phyloP scores from a whole-genome alignment of 768 basidiomycete genomes.

The Lentinula detonsa region DNA sequence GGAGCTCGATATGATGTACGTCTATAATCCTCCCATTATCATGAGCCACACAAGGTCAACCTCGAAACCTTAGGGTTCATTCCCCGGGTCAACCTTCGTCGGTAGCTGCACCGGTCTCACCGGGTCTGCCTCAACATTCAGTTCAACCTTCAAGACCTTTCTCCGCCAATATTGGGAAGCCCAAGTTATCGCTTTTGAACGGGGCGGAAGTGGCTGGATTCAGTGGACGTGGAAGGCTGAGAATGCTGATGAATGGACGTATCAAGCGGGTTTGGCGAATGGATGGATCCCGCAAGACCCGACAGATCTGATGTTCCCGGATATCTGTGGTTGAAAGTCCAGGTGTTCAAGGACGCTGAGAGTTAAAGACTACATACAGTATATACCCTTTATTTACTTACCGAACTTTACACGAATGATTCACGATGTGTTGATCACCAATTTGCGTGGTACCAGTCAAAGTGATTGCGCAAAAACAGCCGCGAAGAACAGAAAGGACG shows the following conservation, averaged over 20 bases:
- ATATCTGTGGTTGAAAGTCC: constrained; percentile 38
- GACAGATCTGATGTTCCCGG: constrained; percentile 45
- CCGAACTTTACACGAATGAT: no score
- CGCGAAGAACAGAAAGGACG: no score
- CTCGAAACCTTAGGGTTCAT: constrained; percentile 26
- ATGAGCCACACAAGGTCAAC: background rate
- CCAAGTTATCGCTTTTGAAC: constrained; percentile 70
- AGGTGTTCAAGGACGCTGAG: no score
- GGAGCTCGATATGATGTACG: constrained; percentile 57
- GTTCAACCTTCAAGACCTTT: constrained; percentile 73
- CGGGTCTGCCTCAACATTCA: constrained; percentile 71
- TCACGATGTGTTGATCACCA: no score
- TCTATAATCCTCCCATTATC: background rate
- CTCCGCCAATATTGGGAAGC: constrained; percentile 81
- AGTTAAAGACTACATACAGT: no score
- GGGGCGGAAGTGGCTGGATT: constrained; percentile 60
- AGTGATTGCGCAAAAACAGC: no score
- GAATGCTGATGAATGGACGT: constrained; percentile 84
- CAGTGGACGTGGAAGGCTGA: constrained; percentile 87
- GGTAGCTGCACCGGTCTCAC: constrained; percentile 74
- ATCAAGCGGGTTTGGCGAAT: constrained; percentile 62
- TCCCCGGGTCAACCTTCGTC: constrained; percentile 54
- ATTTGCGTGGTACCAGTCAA: no score
- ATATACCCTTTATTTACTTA: no score
- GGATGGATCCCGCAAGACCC: constrained; percentile 80